Conservation (phyloP, 176 grass and related monocot genomes). For the Paspalum notatum region DNA sequence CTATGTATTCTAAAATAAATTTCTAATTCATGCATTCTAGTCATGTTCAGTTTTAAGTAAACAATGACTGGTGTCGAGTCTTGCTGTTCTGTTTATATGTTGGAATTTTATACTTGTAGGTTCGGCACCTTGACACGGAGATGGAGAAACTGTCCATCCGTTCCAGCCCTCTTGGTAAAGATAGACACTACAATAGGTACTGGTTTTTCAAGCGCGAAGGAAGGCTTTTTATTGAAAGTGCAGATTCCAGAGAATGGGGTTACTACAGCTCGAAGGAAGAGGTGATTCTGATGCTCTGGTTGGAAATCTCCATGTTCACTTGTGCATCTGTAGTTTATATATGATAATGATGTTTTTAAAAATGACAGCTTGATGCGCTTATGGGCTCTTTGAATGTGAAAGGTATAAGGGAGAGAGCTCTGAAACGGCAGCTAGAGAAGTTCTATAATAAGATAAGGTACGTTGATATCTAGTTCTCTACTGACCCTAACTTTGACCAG, state of each 20-base stretch:
- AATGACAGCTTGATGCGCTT: slow-evolving; percentile 72
- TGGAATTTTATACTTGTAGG: slow-evolving; percentile 19
- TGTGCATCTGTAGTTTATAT: slow-evolving; percentile 2
- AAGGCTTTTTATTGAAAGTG: slow-evolving; percentile 82
- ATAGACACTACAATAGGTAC: slow-evolving; percentile 69
- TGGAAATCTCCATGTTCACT: not conserved
- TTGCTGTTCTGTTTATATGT: slow-evolving; percentile 6
- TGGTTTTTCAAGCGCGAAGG: slow-evolving; percentile 82
- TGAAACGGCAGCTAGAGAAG: slow-evolving; percentile 76
- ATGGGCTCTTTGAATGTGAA: slow-evolving; percentile 77
- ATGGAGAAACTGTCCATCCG: slow-evolving; percentile 81
- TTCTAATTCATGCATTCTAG: not conserved
- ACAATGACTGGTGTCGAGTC: not conserved
- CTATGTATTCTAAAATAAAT: not conserved
- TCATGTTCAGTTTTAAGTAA: not conserved
- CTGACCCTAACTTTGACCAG: not conserved
- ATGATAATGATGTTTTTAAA: not conserved
- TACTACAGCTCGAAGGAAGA: slow-evolving; percentile 86
- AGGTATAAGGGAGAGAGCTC: slow-evolving; percentile 80
- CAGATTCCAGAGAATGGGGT: slow-evolving; percentile 75
- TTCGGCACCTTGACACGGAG: slow-evolving; percentile 58
- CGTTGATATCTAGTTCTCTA: slow-evolving; percentile 16
- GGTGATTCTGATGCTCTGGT: slow-evolving; percentile 45
- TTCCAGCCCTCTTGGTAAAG: slow-evolving; percentile 83
- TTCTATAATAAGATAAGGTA: slow-evolving; percentile 79